Evolutionary conservation across 1,284 basidiomycete genomes (phyloP).

Genomic region (Moesziomyces sp.): DNA sequence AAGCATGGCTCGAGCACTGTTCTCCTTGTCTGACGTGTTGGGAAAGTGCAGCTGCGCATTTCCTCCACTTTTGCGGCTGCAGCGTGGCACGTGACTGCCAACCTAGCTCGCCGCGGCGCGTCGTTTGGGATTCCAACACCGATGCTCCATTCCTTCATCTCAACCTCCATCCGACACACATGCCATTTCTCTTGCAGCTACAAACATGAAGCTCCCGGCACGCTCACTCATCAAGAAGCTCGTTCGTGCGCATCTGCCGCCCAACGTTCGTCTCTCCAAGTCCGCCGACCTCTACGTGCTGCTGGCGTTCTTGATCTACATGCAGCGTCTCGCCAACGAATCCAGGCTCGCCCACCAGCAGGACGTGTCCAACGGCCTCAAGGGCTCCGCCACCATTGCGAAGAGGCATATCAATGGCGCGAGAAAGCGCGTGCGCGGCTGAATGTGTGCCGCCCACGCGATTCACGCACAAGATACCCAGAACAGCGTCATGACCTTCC

Average conservation of each 20-base stretch:
- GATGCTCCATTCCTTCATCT: neutral
- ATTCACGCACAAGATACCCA: too few species aligned
- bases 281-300: conserved; percentile 45
- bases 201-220: conserved; percentile 41
- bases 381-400: conserved; percentile 26
- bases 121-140: conserved; percentile 1
- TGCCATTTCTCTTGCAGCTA: too few species aligned
- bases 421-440: conserved; percentile 41
- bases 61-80: conserved; percentile 25
- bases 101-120: conserved; percentile 6
- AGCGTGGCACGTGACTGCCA: conserved; percentile 23
- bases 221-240: conserved; percentile 43
- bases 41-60: conserved; percentile 22
- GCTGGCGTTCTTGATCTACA: conserved; percentile 46
- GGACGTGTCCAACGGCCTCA: conserved; percentile 39
- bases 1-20: conserved; percentile 24
- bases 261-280: conserved; percentile 42
- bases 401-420: conserved; percentile 43
- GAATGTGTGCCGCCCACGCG: neutral
- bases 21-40: conserved; percentile 1
- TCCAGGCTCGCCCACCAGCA: conserved; percentile 40
- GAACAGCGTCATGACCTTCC: too few species aligned
- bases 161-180: neutral
- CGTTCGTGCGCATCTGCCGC: conserved; percentile 38
- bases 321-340: conserved; percentile 47